Conservation (phyloP, 352 stramenopile species). For the Globisporangium middletonii region DNA sequence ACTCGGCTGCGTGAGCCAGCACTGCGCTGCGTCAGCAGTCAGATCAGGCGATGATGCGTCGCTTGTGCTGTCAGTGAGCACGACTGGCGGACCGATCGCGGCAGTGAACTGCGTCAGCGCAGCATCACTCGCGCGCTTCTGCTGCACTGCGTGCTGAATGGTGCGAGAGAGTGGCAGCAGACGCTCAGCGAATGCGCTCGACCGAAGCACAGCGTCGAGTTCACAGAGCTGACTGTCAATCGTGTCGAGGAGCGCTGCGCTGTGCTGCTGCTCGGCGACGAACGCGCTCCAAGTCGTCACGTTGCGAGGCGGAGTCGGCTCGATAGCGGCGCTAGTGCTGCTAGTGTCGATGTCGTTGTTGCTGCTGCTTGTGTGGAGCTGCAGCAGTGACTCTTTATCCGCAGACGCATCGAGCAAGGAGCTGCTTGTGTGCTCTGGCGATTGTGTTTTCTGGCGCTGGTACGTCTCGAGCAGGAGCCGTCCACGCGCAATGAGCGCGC, state of each 20-base stretch:
- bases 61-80: neutral
- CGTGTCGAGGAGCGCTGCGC: neutral
- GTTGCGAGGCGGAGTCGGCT: neutral
- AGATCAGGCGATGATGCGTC: too few species aligned
- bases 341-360: neutral
- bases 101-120: slow-evolving; percentile 4
- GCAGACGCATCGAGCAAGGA: neutral
- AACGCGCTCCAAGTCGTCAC: neutral
- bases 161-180: neutral
- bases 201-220: neutral
- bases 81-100: neutral
- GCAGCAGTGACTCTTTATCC: neutral
- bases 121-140: slow-evolving; percentile 2
- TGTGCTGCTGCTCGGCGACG: neutral
- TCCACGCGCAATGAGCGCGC: neutral
- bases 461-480: neutral
- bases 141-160: neutral
- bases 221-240: slow-evolving; percentile 1
- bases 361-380: neutral
- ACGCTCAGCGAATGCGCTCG: neutral
- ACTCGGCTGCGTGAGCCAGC: too few species aligned
- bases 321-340: neutral
- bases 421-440: neutral
- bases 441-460: neutral
- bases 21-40: too few species aligned